These are phyloP conservation scores for Serendipita vermifera DNA, from an alignment of 768 basidiomycete genomes.

Conservation along the genomic window DNA sequence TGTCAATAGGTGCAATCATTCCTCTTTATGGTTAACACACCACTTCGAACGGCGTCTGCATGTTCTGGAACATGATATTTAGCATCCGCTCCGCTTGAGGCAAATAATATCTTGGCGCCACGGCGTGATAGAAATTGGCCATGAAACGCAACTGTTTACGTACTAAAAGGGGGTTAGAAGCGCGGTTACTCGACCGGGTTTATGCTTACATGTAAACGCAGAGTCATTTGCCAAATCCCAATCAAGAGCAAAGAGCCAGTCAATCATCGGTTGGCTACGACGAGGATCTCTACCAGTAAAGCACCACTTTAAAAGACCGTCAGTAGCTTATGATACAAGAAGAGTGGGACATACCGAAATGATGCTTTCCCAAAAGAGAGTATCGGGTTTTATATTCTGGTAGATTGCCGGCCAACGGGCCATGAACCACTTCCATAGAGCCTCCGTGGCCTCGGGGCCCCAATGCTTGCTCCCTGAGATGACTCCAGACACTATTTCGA, in stretches of 20 bases:
- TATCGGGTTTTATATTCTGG: slow-evolving; percentile 73
- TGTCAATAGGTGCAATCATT: slow-evolving; percentile 12
- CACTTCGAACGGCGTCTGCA: slow-evolving; percentile 76
- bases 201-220: slow-evolving; percentile 63
- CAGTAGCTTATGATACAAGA: slow-evolving; percentile 29
- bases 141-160: slow-evolving; percentile 19
- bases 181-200: slow-evolving; percentile 26
- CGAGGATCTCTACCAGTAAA: slow-evolving; percentile 68
- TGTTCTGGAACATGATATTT: slow-evolving; percentile 56
- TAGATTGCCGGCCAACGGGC: slow-evolving; percentile 50
- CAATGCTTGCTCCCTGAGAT: slow-evolving; percentile 81
- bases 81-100: slow-evolving; percentile 40
- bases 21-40: slow-evolving; percentile 27
- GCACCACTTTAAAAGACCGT: slow-evolving; percentile 25
- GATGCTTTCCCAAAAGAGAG: slow-evolving; percentile 62
- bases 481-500: slow-evolving; percentile 59
- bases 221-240: slow-evolving; percentile 77
- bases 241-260: slow-evolving; percentile 64
- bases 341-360: slow-evolving; percentile 35
- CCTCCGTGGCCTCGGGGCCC: slow-evolving; percentile 38
- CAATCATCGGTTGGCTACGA: slow-evolving; percentile 52
- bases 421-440: slow-evolving; percentile 62
- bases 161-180: background rate
- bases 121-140: slow-evolving; percentile 39
- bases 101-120: background rate